Evolutionary conservation across 345 rosid species (phyloP).

Genomic region (Lagerstroemia speciosa): DNA sequence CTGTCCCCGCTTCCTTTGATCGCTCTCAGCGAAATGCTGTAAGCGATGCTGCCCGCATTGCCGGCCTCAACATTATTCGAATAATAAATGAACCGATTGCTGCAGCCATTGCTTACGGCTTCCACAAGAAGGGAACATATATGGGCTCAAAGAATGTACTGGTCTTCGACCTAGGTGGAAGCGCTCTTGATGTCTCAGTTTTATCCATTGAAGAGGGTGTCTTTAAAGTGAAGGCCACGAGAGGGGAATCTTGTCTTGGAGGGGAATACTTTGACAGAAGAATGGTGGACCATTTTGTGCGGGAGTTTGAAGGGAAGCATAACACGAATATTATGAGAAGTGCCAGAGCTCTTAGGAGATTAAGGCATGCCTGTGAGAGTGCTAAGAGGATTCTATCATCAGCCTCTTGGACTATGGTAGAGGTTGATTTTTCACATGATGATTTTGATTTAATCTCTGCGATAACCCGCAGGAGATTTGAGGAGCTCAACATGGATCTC

Average conservation of each 20-base stretch:
- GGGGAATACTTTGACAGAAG: conserved; percentile 26
- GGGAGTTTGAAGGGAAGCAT: conserved; percentile 36
- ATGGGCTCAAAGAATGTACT: conserved; percentile 18
- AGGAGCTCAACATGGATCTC: conserved; percentile 44
- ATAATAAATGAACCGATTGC: conserved; percentile 18
- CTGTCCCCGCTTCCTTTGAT: conserved; percentile 26
- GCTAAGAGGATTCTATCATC: conserved; percentile 48
- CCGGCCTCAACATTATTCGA: conserved; percentile 21
- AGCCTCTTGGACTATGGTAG: conserved; percentile 41
- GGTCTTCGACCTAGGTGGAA: conserved; percentile 18
- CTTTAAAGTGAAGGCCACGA: conserved; percentile 24
- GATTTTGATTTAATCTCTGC: conserved; percentile 38
- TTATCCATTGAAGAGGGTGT: conserved; percentile 22
- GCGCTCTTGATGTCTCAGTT: conserved; percentile 22
- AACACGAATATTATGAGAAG: conserved; percentile 30
- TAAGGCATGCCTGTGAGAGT: conserved; percentile 42
- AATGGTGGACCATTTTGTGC: conserved; percentile 41
- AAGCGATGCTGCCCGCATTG: conserved; percentile 24
- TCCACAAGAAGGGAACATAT: conserved; percentile 8
- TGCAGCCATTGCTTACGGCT: conserved; percentile 22
- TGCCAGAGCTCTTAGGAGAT: conserved; percentile 35
- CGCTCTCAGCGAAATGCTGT: conserved; percentile 22
- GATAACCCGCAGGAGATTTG: conserved; percentile 38
- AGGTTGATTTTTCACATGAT: conserved; percentile 35
- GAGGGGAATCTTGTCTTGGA: conserved; percentile 23